Conservation (phyloP, 257 asterid genomes). For the Lavandula angustifolia region DNA sequence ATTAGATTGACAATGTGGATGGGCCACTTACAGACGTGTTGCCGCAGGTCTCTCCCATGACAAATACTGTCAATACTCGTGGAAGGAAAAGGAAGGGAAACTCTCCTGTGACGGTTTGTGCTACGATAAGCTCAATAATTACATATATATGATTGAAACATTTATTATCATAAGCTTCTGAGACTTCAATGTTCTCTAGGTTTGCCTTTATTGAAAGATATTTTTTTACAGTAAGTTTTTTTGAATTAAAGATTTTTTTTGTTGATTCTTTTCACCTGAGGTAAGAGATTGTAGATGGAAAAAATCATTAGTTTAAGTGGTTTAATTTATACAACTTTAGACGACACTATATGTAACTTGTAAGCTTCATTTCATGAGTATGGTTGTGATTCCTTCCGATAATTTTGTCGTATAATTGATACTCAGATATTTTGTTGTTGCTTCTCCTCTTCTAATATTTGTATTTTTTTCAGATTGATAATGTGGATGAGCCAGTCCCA, state of each 20-base stretch:
- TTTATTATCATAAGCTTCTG: slow-evolving; percentile 21
- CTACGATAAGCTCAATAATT: slow-evolving; percentile 24
- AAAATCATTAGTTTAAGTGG: no score
- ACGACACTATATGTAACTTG: neutral
- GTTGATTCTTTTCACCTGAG: slow-evolving; percentile 10
- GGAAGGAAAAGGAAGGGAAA: slow-evolving; percentile 26
- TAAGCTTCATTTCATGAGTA: slow-evolving; percentile 12
- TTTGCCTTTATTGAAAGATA: neutral
- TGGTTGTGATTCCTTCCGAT: neutral
- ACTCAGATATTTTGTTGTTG: neutral
- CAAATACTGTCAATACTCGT: slow-evolving; percentile 11
- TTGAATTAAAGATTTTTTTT: neutral
- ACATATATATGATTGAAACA: slow-evolving; percentile 20
- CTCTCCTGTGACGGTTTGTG: slow-evolving; percentile 37
- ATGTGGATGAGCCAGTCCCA: slow-evolving; percentile 28
- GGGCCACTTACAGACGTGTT: slow-evolving; percentile 13
- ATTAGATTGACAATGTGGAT: slow-evolving; percentile 36
- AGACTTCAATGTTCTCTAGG: slow-evolving; percentile 34
- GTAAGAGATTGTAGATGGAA: slow-evolving; percentile 1
- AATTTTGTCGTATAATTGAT: neutral
- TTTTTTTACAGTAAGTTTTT: slow-evolving; percentile 1
- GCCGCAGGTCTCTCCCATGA: slow-evolving; percentile 2
- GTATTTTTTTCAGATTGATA: slow-evolving; percentile 33
- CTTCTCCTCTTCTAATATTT: neutral
- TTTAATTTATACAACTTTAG: neutral